Evolutionary conservation across 441 rosid genomes (phyloP), one percentile per base, ranked within the genome.

Genomic region (Arabidopsis hybrid): DNA sequence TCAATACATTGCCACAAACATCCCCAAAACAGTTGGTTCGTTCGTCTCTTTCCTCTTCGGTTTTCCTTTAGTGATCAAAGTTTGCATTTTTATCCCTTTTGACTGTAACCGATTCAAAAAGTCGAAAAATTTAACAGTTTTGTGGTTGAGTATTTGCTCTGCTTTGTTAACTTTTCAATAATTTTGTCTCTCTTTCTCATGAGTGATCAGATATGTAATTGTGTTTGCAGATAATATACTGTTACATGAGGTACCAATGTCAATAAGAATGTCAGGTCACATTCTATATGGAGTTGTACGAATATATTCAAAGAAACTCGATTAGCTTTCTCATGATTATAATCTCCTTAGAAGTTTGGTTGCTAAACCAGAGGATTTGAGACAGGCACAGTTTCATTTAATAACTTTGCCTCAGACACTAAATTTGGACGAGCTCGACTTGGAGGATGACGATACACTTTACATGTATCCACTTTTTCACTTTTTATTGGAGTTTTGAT

Each of bases 231-330:
- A 89, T 60, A 81, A 73, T 50, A 92, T 94, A 36, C 87, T 94
- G 85, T 84, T 58, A 71, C 88, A 94, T 0, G 88, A 88, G 52
- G 86, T 83, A 26, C 97, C 99, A 1, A 80, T 92, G 67, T 95
- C 99, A 0, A 68, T 87, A 61, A 87, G 97, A 72, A 76, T 92
- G 89, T 90, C 97, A 1, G 87, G 96, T 21, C 92, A 89, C 62
- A 92, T 94, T 67, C 82, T 92, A 64, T 66, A 89, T 21, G 99
- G 99, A 0, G 87, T 95, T 72, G 97, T 87, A 76, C 84, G 97
- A 57, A 91, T 95, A 71, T 92, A 88, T 69, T 89, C 95, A 1
- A 90, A 89, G 88, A 86, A 95, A 80, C 96, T 92, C 36, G 92
- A 95, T 52, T 91, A 84, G 71, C 87, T 92, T 17, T 79, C 64